Evolutionary conservation across 1,284 basidiomycete species (phyloP), one percentile per base, ranked within the genome.

Genomic region (Melampsora abietis-canadensis): DNA sequence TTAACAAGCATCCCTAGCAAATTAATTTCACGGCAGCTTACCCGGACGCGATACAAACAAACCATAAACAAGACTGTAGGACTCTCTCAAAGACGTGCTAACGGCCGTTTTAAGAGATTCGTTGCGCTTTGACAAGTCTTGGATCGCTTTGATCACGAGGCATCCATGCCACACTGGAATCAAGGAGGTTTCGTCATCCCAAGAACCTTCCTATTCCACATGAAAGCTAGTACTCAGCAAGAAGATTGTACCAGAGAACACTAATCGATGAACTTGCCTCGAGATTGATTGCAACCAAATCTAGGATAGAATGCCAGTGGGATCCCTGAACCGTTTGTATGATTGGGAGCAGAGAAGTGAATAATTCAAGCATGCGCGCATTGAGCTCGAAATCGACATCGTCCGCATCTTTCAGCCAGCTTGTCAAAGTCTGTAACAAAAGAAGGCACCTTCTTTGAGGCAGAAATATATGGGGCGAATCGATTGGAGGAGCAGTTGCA

Each of bases 261-360:
- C 77, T 77, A 31, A 27, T 48, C 12, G 57, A 68, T 31, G 27
- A 66, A 81, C 84, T 76, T 77, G 92, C 91, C 85, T 95, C 92
- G 0, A 98, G 84, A 77, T 92, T 93, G 69, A 87, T 90, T 81
- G 96, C 92, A 24, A 96, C 82, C 6, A 97, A 82, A 81, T 98
- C 94, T 80, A 93, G 94, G 19, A 96, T 88, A 62, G 94, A 87
- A 67, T 93, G 91, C 92, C 95, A 95, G 81, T 98, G 96, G 0
- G 86, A 85, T 0, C 96, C 96, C 4, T 87, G 84, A 0, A 97
- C 85, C 78, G 88, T 90, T 81, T 98, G 94, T 68, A 98, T 83
- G 64, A 98, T 90, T 0, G 95, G 93, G 1, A 89, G 89, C 1
- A 98, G 84, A 75, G 90, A 85, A 47, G 86, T 82, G 79, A 93